Percentiles rank a stretch among this genome's conserved stretches.
Conservation (phyloP, 805 yeast species). For the Wickerhamomyces xylosicus region DNA sequence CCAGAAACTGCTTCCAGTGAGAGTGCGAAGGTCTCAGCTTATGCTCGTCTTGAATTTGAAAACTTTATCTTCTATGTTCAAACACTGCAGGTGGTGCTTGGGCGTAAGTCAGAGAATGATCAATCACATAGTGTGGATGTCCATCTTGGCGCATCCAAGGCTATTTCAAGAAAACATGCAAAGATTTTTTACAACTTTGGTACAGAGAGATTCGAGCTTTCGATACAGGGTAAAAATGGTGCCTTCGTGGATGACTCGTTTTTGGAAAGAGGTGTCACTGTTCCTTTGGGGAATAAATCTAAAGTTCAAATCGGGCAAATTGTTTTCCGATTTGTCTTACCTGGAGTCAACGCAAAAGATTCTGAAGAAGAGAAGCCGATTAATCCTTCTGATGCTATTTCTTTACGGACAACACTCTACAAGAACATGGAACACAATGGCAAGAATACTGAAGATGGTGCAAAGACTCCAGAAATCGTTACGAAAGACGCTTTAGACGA, state of each 20-base stretch:
- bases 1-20: not conserved
- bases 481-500: not conserved
- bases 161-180: conserved; percentile 90
- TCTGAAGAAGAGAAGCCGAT: conserved; percentile 26
- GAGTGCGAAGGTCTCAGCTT: conserved; percentile 31
- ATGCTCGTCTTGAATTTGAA: conserved; percentile 80
- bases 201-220: conserved; percentile 84
- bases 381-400: conserved; percentile 55
- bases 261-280: conserved; percentile 85
- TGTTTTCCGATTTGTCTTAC: conserved; percentile 78
- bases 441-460: conserved; percentile 4
- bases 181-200: conserved; percentile 95
- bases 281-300: conserved; percentile 72
- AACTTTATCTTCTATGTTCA: conserved; percentile 92
- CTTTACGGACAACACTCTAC: conserved; percentile 41
- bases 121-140: conserved; percentile 73
- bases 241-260: conserved; percentile 91
- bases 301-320: conserved; percentile 91
- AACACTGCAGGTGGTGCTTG: conserved; percentile 86
- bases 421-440: conserved; percentile 15
- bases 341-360: conserved; percentile 43
- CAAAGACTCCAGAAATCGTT: not conserved
- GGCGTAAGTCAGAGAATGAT: conserved; percentile 77
- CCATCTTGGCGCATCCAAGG: conserved; percentile 84
- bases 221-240: conserved; percentile 90